Conservation (phyloP, 805 yeast species). For the Ogataea populi-albae region DNA sequence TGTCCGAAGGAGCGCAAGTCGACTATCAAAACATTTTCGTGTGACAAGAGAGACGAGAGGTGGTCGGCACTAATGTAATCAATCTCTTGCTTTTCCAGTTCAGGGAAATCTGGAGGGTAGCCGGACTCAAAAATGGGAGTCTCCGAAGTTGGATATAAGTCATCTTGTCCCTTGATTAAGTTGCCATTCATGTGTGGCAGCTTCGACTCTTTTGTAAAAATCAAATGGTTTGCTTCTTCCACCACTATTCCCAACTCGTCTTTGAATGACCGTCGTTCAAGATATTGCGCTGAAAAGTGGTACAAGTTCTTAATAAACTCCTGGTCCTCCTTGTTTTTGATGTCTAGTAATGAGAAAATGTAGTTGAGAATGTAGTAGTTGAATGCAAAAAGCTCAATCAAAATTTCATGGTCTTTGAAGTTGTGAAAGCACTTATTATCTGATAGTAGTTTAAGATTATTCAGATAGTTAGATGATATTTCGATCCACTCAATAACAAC, state of each 20-base stretch:
- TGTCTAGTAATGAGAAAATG: slow-evolving; percentile 11
- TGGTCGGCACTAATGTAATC: slow-evolving; percentile 13
- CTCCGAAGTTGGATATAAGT: slow-evolving; percentile 15
- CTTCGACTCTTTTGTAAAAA: slow-evolving; percentile 1
- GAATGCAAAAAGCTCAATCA: slow-evolving; percentile 20
- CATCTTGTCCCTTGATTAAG: slow-evolving; percentile 3
- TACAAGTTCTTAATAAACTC: slow-evolving; percentile 14
- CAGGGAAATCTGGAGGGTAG: neutral
- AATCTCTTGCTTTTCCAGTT: neutral
- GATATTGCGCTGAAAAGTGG: slow-evolving; percentile 9
- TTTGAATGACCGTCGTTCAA: slow-evolving; percentile 10
- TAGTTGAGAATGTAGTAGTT: slow-evolving; percentile 20
- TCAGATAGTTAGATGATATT: slow-evolving; percentile 21
- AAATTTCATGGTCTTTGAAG: slow-evolving; percentile 18
- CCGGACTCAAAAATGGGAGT: neutral
- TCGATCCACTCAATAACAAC: slow-evolving; percentile 23
- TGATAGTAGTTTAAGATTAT: slow-evolving; percentile 14
- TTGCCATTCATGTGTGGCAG: slow-evolving; percentile 2
- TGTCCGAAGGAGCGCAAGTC: slow-evolving; percentile 38
- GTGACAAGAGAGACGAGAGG: slow-evolving; percentile 10
- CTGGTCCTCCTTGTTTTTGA: slow-evolving; percentile 16
- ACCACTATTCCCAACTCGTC: slow-evolving; percentile 16
- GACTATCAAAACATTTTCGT: slow-evolving; percentile 29
- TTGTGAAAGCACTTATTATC: slow-evolving; percentile 14
- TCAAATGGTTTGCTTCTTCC: slow-evolving; percentile 13